A percentile compares a stretch with the other conserved stretches of the same genome.
Conservation (phyloP, 1,284 basidiomycete species). For the Pyrrhoderma noxium region DNA sequence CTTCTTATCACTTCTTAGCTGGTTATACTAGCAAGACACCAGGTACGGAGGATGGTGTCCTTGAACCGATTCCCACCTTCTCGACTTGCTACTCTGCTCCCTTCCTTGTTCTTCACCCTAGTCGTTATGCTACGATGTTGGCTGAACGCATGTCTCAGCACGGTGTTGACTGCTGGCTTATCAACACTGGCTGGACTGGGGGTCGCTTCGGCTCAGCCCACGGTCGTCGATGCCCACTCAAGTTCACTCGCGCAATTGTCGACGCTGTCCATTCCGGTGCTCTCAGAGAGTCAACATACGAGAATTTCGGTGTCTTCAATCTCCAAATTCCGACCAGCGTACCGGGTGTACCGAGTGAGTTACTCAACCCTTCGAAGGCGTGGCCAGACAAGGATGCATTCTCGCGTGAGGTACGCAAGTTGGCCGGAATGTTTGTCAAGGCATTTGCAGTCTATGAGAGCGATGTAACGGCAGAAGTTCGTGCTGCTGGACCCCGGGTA, state of each 20-base stretch:
- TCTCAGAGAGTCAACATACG: constrained; percentile 81
- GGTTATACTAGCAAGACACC: constrained; percentile 95
- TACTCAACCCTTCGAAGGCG: constrained; percentile 80
- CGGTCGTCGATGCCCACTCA: constrained; percentile 91
- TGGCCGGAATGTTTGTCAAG: constrained; percentile 88
- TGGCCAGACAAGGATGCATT: constrained; percentile 87
- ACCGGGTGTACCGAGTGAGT: constrained; percentile 80
- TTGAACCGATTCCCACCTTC: constrained; percentile 98
- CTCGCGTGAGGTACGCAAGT: constrained; percentile 75
- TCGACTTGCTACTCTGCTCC: constrained; percentile 98
- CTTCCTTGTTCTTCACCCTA: constrained; percentile 96
- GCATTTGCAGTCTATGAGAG: constrained; percentile 86
- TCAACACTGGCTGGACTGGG: constrained; percentile 99
- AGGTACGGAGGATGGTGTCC: constrained; percentile 96
- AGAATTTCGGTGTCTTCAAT: constrained; percentile 77
- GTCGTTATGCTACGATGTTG: constrained; percentile 95
- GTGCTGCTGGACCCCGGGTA: constrained; percentile 61
- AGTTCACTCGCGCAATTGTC: constrained; percentile 93
- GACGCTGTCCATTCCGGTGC: constrained; percentile 95
- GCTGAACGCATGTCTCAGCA: constrained; percentile 90
- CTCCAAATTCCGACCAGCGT: constrained; percentile 76
- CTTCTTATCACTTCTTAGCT: constrained; percentile 95
- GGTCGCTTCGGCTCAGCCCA: constrained; percentile 76
- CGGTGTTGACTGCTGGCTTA: constrained; percentile 94
- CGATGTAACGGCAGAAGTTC: constrained; percentile 74